Percentiles rank a stretch among this genome's conserved stretches.
Conservation (phyloP, 495 filamentous ascomycete genomes). For the Xylaria sp. region DNA sequence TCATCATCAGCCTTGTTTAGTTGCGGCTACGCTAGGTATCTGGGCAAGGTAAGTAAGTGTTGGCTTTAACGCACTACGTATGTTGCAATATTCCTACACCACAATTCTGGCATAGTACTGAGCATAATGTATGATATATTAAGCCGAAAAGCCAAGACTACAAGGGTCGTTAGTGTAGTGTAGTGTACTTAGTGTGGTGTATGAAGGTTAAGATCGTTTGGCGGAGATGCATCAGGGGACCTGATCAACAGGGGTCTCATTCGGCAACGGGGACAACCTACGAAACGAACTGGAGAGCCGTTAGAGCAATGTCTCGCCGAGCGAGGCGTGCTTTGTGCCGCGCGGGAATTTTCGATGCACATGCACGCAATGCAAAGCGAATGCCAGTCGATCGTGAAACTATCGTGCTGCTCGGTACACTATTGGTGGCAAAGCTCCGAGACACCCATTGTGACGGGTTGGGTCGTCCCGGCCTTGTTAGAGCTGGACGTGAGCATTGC, state of each 20-base stretch:
- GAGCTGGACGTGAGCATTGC: neutral
- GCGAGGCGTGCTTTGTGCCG: conserved; percentile 6
- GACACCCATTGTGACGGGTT: conserved; percentile 20
- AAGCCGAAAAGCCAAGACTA: conserved; percentile 19
- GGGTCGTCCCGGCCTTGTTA: neutral
- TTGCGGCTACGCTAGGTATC: neutral
- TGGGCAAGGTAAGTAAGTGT: neutral
- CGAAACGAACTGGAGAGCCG: conserved; percentile 11
- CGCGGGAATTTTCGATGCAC: conserved; percentile 20
- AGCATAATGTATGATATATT: too few relatives aligned
- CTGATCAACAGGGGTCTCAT: conserved; percentile 22
- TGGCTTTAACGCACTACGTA: neutral
- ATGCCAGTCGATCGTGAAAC: conserved; percentile 14
- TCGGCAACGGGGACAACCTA: conserved; percentile 18
- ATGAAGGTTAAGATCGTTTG: conserved; percentile 2
- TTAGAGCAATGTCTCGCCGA: conserved; percentile 23
- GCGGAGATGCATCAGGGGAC: conserved; percentile 21
- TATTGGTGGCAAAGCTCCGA: conserved; percentile 7
- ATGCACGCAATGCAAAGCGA: conserved; percentile 21
- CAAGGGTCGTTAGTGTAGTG: neutral
- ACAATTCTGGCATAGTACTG: neutral
- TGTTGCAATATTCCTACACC: conserved; percentile 1
- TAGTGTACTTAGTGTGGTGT: too few relatives aligned
- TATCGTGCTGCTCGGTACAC: conserved; percentile 16
- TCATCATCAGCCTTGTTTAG: neutral